Evolutionary conservation across 2,329 filamentous ascomycete species (phyloP).

Genomic region (Didymella lethalis): DNA sequence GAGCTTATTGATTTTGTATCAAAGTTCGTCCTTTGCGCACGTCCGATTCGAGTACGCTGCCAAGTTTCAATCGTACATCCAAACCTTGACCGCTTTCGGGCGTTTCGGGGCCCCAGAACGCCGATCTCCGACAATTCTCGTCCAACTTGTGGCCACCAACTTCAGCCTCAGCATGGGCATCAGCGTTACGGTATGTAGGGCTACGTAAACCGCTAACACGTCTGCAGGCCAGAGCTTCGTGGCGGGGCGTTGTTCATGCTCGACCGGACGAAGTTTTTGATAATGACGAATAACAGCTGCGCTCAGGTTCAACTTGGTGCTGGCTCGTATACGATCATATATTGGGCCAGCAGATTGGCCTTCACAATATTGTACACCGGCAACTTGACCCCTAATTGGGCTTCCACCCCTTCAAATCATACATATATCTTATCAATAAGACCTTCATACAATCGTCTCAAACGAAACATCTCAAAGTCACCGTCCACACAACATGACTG

Average conservation of each 20-base stretch:
- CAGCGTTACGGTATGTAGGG: slow-evolving; percentile 1
- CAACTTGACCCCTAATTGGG: background rate
- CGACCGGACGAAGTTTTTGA: slow-evolving; percentile 1
- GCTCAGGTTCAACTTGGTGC: background rate
- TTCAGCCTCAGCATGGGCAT: background rate
- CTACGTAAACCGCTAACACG: background rate
- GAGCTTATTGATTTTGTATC: background rate
- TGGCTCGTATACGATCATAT: background rate
- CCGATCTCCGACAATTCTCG: slow-evolving; percentile 2
- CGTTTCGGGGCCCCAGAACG: background rate
- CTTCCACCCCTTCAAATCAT: background rate
- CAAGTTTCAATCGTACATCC: slow-evolving; percentile 1
- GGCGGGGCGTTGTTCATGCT: background rate
- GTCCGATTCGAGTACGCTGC: background rate
- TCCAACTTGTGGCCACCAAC: background rate
- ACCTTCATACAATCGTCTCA: too few relatives aligned
- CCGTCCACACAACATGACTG: slow-evolving; percentile 1
- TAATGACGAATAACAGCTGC: background rate
- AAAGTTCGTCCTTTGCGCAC: background rate
- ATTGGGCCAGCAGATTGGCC: background rate
- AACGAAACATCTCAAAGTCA: background rate
- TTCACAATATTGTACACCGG: background rate
- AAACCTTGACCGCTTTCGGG: background rate
- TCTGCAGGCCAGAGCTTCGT: background rate
- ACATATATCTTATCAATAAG: background rate